A percentile compares a stretch with the other conserved stretches of the same genome.
Conservation (phyloP, 129 eudicot species). For the Lonicera japonica region DNA sequence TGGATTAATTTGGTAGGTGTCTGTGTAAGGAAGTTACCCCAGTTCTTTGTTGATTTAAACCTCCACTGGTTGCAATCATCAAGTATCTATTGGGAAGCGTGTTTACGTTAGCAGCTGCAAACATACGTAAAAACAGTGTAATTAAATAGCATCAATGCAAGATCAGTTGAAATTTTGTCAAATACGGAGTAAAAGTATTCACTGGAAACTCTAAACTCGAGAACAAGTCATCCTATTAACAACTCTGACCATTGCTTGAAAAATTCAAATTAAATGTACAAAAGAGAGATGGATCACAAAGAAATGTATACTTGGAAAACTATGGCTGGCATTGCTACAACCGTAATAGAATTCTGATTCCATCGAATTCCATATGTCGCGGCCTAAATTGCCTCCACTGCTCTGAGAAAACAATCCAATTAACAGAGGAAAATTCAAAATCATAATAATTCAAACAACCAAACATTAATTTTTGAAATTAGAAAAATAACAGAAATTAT, state of each 20-base stretch:
- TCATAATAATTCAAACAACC: not conserved
- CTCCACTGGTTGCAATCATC: slow-evolving; percentile 74
- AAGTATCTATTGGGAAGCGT: slow-evolving; percentile 52
- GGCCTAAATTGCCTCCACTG: slow-evolving; percentile 31
- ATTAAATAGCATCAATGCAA: not conserved
- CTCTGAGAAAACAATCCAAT: slow-evolving; percentile 23
- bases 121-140: not conserved
- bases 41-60: slow-evolving; percentile 75
- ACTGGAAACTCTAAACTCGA: not conserved
- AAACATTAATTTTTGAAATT: not conserved
- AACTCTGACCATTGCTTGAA: not conserved
- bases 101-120: slow-evolving; percentile 50
- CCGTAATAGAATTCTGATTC: slow-evolving; percentile 43
- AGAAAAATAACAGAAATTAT: slow-evolving; percentile 10
- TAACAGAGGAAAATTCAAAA: not conserved
- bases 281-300: not conserved
- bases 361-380: slow-evolving; percentile 41
- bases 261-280: not conserved
- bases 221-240: not conserved
- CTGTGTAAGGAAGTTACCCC: slow-evolving; percentile 35
- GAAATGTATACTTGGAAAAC: slow-evolving; percentile 26
- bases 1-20: not conserved
- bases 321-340: slow-evolving; percentile 46
- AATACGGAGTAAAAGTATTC: not conserved
- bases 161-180: not conserved